Percentiles rank a stretch among this genome's conserved stretches.
Evolutionary conservation across 306 rosid species (phyloP).

Genomic region (Vicia faba): DNA sequence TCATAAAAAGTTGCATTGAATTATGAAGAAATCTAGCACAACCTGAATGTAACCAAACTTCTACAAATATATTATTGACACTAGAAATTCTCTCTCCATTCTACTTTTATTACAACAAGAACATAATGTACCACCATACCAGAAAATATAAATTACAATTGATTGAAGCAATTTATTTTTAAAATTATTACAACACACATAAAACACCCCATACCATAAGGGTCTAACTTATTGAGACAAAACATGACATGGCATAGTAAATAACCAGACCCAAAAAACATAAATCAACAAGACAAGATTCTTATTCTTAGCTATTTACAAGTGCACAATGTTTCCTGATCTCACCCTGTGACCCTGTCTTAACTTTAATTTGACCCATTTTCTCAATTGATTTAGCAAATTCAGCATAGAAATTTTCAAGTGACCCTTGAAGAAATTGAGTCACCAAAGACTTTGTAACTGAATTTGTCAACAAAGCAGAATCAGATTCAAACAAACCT

Average conservation of each 20-base stretch:
- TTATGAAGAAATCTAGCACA: conserved; percentile 14
- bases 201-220: conserved; percentile 1
- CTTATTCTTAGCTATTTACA: conserved; percentile 56
- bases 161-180: conserved; percentile 22
- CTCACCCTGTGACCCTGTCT: conserved; percentile 79
- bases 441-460: conserved; percentile 49
- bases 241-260: conserved; percentile 33
- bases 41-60: too few relatives aligned
- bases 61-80: too few relatives aligned
- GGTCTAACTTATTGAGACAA: not conserved
- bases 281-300: not conserved
- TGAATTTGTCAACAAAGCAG: conserved; percentile 62
- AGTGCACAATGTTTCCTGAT: conserved; percentile 78
- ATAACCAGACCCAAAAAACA: conserved; percentile 29
- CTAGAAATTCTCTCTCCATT: too few relatives aligned
- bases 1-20: not conserved
- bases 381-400: conserved; percentile 74
- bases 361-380: conserved; percentile 67
- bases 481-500: conserved; percentile 77
- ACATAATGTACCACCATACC: conserved; percentile 29
- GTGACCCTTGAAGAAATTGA: conserved; percentile 57
- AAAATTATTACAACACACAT: conserved; percentile 25
- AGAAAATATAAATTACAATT: conserved; percentile 29
- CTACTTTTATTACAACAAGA: too few relatives aligned
- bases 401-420: conserved; percentile 54